phyloP scores from a whole-genome alignment of 2,329 filamentous ascomycete species.

The Ceratocystis ficicola region DNA sequence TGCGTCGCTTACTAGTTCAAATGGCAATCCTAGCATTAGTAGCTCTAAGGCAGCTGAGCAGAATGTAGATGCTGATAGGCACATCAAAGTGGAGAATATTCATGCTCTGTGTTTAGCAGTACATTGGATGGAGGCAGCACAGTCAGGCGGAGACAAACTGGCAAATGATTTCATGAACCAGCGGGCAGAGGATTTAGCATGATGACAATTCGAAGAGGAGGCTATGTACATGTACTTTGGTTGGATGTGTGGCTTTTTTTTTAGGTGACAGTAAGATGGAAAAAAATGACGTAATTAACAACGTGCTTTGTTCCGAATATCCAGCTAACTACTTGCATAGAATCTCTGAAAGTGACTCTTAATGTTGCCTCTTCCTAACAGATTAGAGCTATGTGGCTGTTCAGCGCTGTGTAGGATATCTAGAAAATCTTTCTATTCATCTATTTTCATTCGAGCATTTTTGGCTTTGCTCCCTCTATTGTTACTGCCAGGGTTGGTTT shows the following conservation, averaged over 20 bases:
- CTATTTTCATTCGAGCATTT: too few species aligned
- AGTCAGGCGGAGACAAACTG: conserved; percentile 72
- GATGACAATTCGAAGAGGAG: neutral
- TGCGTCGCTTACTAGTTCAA: neutral
- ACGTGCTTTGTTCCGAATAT: too few species aligned
- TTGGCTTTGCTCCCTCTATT: too few species aligned
- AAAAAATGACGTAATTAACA: too few species aligned
- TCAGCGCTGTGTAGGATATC: too few species aligned
- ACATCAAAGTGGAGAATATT: conserved; percentile 42
- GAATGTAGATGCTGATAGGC: neutral
- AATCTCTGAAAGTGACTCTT: too few species aligned
- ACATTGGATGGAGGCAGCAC: conserved; percentile 93
- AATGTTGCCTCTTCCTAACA: too few species aligned
- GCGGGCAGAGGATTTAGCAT: conserved; percentile 27
- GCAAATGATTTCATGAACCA: conserved; percentile 73
- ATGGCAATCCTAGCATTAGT: neutral
- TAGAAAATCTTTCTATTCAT: too few species aligned
- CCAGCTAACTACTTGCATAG: too few species aligned
- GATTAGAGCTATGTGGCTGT: too few species aligned
- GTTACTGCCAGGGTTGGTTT: too few species aligned
- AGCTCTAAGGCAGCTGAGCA: neutral
- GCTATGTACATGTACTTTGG: neutral
- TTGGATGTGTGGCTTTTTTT: neutral
- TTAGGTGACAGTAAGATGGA: neutral
- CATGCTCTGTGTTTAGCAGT: conserved; percentile 86